These are phyloP conservation scores for Ganoderma lucidum DNA, from an alignment of 1,284 basidiomycete species.

Conservation along the genomic window DNA sequence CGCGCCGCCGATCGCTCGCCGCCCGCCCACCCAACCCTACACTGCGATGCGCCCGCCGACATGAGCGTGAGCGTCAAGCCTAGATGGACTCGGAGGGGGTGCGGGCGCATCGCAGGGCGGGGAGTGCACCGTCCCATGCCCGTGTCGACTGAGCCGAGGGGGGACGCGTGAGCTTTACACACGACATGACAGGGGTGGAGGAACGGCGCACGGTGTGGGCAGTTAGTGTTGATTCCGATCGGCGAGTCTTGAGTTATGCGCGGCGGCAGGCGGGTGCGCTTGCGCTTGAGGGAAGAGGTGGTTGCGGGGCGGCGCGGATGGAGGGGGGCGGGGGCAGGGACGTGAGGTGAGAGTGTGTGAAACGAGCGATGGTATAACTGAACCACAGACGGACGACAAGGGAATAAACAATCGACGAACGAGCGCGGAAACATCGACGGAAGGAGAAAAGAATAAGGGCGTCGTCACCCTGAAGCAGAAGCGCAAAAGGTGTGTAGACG, in stretches of 20 bases:
- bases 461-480: neutral
- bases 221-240: neutral
- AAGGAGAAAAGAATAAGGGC: slow-evolving; percentile 17
- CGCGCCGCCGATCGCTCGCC: neutral
- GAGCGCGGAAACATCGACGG: neutral
- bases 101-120: neutral
- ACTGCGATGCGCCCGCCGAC: neutral
- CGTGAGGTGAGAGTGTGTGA: slow-evolving; percentile 24
- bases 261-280: neutral
- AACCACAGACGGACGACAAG: slow-evolving; percentile 28
- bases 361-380: slow-evolving; percentile 41
- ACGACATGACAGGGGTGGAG: neutral
- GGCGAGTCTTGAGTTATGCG: neutral
- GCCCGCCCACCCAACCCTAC: neutral
- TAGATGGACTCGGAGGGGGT: neutral
- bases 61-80: neutral
- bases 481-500: slow-evolving; percentile 2
- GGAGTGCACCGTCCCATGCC: neutral
- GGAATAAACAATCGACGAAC: slow-evolving; percentile 29
- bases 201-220: neutral
- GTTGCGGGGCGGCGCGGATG: slow-evolving; percentile 11
- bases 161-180: neutral
- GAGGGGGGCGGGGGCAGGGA: slow-evolving; percentile 1
- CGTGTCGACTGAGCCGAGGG: neutral
- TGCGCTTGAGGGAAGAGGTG: neutral